These are phyloP conservation scores for Daldinia sp. DNA, from an alignment of 2,329 filamentous ascomycete species.

Conservation along the genomic window DNA sequence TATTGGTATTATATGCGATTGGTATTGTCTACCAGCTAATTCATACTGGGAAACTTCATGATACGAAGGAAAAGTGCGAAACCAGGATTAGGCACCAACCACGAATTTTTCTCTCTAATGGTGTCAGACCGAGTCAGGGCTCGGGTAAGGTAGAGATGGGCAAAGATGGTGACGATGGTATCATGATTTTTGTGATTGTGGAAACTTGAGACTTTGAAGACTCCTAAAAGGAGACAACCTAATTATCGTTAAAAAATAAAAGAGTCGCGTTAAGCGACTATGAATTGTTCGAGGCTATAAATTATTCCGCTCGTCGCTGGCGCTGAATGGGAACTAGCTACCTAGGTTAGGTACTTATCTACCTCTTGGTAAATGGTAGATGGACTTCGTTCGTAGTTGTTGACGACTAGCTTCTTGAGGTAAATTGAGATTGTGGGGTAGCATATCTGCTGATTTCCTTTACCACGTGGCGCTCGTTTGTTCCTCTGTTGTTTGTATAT, in stretches of 20 bases:
- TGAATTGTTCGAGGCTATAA: neutral
- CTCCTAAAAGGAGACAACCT: neutral
- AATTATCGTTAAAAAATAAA: no score
- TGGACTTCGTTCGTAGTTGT: no score
- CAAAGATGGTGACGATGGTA: neutral
- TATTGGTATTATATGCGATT: no score
- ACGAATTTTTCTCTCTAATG: neutral
- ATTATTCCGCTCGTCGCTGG: neutral
- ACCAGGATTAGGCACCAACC: neutral
- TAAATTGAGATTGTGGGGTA: conserved; percentile 21
- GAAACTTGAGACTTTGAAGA: neutral
- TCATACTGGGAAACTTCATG: neutral
- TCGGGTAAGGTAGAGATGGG: neutral
- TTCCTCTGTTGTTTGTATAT: conserved; percentile 9
- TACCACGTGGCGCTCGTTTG: conserved; percentile 30
- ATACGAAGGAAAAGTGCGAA: neutral
- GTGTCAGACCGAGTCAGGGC: conserved; percentile 11
- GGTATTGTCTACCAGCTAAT: neutral
- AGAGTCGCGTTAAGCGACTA: neutral
- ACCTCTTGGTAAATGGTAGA: no score
- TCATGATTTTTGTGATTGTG: neutral
- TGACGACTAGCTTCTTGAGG: conserved; percentile 24
- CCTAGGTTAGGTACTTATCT: neutral
- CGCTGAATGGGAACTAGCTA: neutral
- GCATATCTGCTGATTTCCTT: conserved; percentile 11